These are phyloP conservation scores for Cornus suecica DNA, from an alignment of 148 eudicot species.

Conservation along the genomic window DNA sequence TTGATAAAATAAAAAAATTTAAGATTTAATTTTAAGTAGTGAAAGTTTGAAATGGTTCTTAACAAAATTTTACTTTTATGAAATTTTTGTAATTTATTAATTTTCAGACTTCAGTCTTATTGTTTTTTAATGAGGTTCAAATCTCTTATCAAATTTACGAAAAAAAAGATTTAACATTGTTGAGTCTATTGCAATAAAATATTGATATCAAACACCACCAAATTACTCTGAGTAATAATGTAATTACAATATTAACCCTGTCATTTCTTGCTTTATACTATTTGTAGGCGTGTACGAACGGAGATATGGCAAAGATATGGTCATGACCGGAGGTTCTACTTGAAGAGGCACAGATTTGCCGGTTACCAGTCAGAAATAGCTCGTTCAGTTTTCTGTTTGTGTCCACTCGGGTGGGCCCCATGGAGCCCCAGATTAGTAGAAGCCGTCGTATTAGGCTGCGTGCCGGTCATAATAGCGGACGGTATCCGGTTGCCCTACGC, in stretches of 20 bases:
- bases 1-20: no score
- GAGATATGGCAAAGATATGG: conserved; percentile 55
- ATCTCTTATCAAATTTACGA: no score
- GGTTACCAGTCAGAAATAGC: conserved; percentile 78
- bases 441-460: conserved; percentile 73
- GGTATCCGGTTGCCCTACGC: conserved; percentile 66
- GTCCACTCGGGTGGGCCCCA: conserved; percentile 97
- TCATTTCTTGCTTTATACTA: not conserved
- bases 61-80: no score
- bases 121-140: no score
- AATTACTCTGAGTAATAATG: no score
- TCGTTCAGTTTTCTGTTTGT: conserved; percentile 66
- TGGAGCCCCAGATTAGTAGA: conserved; percentile 93
- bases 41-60: no score
- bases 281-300: conserved; percentile 66
- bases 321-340: conserved; percentile 53
- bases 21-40: no score
- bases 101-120: no score
- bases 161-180: no score
- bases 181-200: no score
- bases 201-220: no score
- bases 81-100: no score
- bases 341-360: conserved; percentile 52
- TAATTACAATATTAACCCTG: not conserved
- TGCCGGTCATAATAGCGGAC: conserved; percentile 90